A percentile compares a stretch with the other conserved stretches of the same genome.
These are phyloP conservation scores for Microcera coccophila DNA, from an alignment of 2,329 filamentous ascomycete genomes.

Conservation along the genomic window DNA sequence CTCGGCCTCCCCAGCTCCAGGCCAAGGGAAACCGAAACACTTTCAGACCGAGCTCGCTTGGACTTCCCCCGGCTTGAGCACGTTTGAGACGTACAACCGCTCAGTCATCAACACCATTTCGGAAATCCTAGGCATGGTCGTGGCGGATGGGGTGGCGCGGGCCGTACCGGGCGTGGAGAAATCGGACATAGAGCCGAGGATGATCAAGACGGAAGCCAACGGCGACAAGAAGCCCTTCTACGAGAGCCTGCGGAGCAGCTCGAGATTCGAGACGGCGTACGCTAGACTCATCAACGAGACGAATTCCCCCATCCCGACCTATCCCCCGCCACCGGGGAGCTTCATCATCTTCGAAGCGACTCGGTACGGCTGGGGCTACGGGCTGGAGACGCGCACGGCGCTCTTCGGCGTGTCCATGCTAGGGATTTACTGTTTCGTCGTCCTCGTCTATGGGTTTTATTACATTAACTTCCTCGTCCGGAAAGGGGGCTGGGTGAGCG, in stretches of 20 bases:
- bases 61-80: neutral
- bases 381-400: neutral
- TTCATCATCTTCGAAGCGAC: neutral
- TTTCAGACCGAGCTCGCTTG: neutral
- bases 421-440: neutral
- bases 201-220: neutral
- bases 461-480: neutral
- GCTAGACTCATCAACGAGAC: neutral
- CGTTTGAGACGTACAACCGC: neutral
- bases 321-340: neutral
- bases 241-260: neutral
- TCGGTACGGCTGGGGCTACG: neutral
- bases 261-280: neutral
- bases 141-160: neutral
- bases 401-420: neutral
- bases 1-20: neutral
- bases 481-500: neutral
- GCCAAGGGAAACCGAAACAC: neutral
- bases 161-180: neutral
- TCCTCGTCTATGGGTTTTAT: neutral
- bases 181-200: neutral
- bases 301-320: neutral
- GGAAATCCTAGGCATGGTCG: neutral
- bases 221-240: neutral
- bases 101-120: neutral